phyloP scores from a whole-genome alignment of 495 filamentous ascomycete species.

The Aspergillus indologenus region DNA sequence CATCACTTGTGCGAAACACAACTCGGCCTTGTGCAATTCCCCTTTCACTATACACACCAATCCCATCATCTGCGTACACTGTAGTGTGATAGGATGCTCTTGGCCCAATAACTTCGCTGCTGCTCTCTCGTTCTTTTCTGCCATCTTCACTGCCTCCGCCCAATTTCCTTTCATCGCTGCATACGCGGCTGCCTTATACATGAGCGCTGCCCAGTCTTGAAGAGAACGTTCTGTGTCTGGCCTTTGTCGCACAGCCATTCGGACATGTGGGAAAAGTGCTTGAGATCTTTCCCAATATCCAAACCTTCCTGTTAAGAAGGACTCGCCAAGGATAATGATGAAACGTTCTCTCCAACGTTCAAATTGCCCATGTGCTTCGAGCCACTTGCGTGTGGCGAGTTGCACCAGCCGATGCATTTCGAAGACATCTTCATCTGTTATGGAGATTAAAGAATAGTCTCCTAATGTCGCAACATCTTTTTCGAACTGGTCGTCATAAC shows the following conservation, averaged over 20 bases:
- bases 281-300: conserved; percentile 28
- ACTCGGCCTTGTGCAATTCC: no score
- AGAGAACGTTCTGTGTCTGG: conserved; percentile 4
- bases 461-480: conserved; percentile 13
- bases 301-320: conserved; percentile 36
- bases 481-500: no score
- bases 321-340: conserved; percentile 33
- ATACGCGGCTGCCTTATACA: not conserved
- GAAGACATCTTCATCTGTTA: conserved; percentile 23
- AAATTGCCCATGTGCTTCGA: conserved; percentile 30
- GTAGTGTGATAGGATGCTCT: no score
- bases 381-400: conserved; percentile 41
- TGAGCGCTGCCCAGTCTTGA: not conserved
- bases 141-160: no score
- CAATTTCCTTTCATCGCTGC: no score
- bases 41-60: no score
- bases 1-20: no score
- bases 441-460: conserved; percentile 30
- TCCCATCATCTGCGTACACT: no score
- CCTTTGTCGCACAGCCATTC: conserved; percentile 13
- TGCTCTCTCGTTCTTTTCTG: no score
- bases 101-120: no score
- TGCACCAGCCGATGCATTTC: conserved; percentile 51
- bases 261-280: conserved; percentile 29
- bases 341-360: conserved; percentile 38